A percentile compares a stretch with the other conserved stretches of the same genome.
phyloP scores from a whole-genome alignment of 495 filamentous ascomycete species.

The Hyaloscypha finlandica region DNA sequence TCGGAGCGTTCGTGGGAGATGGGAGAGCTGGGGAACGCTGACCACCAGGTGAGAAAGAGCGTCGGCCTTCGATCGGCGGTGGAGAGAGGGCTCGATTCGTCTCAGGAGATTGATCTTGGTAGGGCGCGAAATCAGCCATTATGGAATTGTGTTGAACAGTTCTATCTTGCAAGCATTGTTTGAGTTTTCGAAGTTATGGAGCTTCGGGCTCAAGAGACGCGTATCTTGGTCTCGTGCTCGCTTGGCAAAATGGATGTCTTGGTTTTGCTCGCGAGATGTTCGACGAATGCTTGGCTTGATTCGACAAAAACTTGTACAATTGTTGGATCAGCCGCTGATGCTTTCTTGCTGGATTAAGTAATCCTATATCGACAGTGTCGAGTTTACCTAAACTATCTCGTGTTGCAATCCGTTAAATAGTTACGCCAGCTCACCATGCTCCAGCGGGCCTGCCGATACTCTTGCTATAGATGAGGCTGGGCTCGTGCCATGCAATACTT shows the following conservation, averaged over 20 bases:
- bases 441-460: too few relatives aligned
- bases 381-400: too few relatives aligned
- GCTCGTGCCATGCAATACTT: too few relatives aligned
- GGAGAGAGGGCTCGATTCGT: conserved; percentile 71
- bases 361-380: too few relatives aligned
- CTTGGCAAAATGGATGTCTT: neutral
- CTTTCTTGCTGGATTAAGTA: too few relatives aligned
- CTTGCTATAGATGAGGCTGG: too few relatives aligned
- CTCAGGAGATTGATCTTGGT: conserved; percentile 87
- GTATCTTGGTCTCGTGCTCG: neutral
- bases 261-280: neutral
- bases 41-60: conserved; percentile 46
- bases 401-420: too few relatives aligned
- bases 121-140: conserved; percentile 90
- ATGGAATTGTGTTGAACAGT: conserved; percentile 15
- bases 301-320: too few relatives aligned
- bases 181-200: neutral
- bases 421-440: too few relatives aligned
- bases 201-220: neutral
- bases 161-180: neutral
- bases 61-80: conserved; percentile 45
- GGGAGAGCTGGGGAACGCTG: conserved; percentile 42
- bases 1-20: conserved; percentile 39
- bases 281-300: too few relatives aligned
- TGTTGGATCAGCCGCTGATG: too few relatives aligned